A percentile compares a stretch with the other conserved stretches of the same genome.
These are phyloP conservation scores for Pythium apleroticum DNA, from an alignment of 352 stramenopile species.

Conservation along the genomic window DNA sequence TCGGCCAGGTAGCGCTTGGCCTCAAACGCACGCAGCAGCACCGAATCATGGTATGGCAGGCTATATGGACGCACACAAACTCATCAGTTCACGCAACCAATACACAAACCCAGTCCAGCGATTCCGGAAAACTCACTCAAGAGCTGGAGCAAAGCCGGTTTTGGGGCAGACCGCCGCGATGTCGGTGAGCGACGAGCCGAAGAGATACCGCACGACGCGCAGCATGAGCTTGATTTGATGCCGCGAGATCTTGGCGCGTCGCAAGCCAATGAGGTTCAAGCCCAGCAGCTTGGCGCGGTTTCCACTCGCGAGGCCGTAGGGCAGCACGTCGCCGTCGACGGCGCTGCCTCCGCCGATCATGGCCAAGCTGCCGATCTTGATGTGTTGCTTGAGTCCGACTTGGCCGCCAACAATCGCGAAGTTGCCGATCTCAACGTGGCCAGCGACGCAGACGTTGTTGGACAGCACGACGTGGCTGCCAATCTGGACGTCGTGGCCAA, in stretches of 20 bases:
- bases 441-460: conserved; percentile 82
- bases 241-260: conserved; percentile 58
- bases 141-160: conserved; percentile 67
- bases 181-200: conserved; percentile 42
- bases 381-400: conserved; percentile 76
- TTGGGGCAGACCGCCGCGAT: conserved; percentile 37
- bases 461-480: conserved; percentile 72
- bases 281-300: conserved; percentile 79
- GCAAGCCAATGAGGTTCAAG: conserved; percentile 74
- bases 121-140: conserved; percentile 64
- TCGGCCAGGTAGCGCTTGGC: conserved; percentile 46
- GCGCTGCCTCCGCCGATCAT: conserved; percentile 83
- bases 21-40: conserved; percentile 54
- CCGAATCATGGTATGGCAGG: conserved; percentile 52
- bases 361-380: conserved; percentile 63
- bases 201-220: conserved; percentile 77
- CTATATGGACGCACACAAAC: conserved; percentile 29
- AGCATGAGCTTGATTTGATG: conserved; percentile 78
- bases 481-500: conserved; percentile 69
- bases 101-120: not conserved
- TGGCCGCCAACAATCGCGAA: conserved; percentile 77
- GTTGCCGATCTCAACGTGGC: conserved; percentile 75
- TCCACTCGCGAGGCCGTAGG: conserved; percentile 68
- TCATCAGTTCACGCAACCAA: not conserved
- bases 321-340: conserved; percentile 81